A percentile compares a stretch with the other conserved stretches of the same genome.
Conservation (phyloP, 768 basidiomycete species). For the Nidula microcarpa region DNA sequence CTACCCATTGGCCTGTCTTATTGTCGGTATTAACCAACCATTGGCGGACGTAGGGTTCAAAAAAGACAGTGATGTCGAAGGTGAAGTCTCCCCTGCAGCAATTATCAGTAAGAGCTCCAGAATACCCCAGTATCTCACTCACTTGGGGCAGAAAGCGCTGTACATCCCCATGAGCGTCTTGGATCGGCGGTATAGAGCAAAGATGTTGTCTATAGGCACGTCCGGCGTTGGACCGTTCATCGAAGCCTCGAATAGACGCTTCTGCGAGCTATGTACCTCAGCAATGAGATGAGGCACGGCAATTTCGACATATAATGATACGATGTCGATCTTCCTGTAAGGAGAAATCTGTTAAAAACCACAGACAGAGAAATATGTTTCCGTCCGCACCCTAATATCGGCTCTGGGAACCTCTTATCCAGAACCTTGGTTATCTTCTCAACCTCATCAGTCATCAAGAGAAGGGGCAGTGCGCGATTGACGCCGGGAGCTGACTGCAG, state of each 20-base stretch:
- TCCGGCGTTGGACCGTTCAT: constrained; percentile 87
- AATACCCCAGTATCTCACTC: constrained; percentile 19
- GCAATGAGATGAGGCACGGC: constrained; percentile 61
- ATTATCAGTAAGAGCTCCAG: neutral
- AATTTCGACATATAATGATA: constrained; percentile 69
- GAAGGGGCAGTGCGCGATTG: constrained; percentile 75
- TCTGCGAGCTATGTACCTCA: constrained; percentile 68
- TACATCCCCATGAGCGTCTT: constrained; percentile 78
- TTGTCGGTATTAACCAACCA: constrained; percentile 89
- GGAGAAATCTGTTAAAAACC: neutral
- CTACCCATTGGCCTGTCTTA: constrained; percentile 93
- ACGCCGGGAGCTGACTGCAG: constrained; percentile 70
- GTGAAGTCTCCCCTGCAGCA: constrained; percentile 45
- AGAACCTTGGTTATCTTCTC: constrained; percentile 82
- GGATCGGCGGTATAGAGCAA: constrained; percentile 78
- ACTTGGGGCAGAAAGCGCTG: constrained; percentile 78
- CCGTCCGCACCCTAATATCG: constrained; percentile 67
- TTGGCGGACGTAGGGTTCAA: constrained; percentile 82
- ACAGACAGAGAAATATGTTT: constrained; percentile 1
- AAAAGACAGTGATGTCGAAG: constrained; percentile 75
- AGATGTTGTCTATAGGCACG: constrained; percentile 87
- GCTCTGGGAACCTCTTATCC: constrained; percentile 84
- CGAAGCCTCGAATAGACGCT: constrained; percentile 75
- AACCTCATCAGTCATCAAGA: constrained; percentile 84
- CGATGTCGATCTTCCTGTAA: constrained; percentile 66